A percentile compares a stretch with the other conserved stretches of the same genome.
These are phyloP conservation scores for Areca catechu DNA, from an alignment of 176 grass and related monocot genomes.

Conservation along the genomic window DNA sequence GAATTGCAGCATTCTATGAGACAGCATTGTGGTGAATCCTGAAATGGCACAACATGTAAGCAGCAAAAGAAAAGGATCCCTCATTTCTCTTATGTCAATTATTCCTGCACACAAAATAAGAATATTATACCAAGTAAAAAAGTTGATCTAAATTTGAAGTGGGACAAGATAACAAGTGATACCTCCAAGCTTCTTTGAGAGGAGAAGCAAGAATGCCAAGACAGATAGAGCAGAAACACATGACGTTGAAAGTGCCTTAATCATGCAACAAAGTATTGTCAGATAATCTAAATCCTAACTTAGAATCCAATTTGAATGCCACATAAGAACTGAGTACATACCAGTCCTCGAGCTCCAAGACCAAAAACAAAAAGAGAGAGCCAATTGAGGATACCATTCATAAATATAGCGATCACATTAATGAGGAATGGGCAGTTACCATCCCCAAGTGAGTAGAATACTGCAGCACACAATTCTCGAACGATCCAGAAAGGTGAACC, in stretches of 20 bases:
- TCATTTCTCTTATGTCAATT: conserved; percentile 1
- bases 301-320: background rate
- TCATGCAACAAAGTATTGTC: background rate
- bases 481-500: conserved; percentile 3
- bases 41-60: conserved; percentile 1
- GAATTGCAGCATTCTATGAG: background rate
- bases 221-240: conserved; percentile 5
- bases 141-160: background rate
- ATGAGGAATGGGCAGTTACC: background rate
- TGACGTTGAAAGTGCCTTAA: conserved; percentile 5
- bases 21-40: background rate
- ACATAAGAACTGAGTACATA: background rate
- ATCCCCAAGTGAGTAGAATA: conserved; percentile 7
- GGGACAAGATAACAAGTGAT: background rate
- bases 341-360: conserved; percentile 3
- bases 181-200: conserved; percentile 8
- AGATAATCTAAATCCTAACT: background rate
- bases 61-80: background rate
- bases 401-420: background rate
- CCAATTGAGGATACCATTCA: conserved; percentile 7
- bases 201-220: background rate
- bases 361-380: conserved; percentile 4
- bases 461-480: background rate
- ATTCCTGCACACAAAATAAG: background rate
- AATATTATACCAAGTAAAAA: background rate